Conservation (phyloP, 1,139 yeast species). For the Hyphopichia wangnamkhiaoensis region DNA sequence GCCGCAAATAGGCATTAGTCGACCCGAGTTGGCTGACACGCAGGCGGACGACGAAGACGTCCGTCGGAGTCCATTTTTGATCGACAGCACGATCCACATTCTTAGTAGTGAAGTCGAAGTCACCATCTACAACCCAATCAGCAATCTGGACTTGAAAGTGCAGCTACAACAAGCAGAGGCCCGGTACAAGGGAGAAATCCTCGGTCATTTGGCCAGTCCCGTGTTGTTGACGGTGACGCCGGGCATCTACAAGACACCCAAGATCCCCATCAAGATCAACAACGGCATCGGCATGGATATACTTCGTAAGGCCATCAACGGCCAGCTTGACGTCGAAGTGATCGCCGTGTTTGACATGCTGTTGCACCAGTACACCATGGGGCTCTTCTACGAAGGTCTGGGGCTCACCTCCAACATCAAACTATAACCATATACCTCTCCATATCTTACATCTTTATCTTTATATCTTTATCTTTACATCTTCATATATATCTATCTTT, state of each 20-base stretch:
- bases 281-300: constrained; percentile 51
- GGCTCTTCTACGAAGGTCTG: constrained; percentile 44
- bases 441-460: too few relatives aligned
- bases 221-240: constrained; percentile 45
- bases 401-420: constrained; percentile 43
- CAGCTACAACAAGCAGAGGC: constrained; percentile 48
- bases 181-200: constrained; percentile 39
- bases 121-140: constrained; percentile 52
- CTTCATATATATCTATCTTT: too few relatives aligned
- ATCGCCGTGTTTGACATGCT: constrained; percentile 39
- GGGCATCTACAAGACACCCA: constrained; percentile 49
- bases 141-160: constrained; percentile 41
- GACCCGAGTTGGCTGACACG: neutral
- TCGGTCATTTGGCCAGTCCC: constrained; percentile 45
- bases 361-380: constrained; percentile 39
- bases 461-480: too few relatives aligned
- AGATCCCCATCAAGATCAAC: constrained; percentile 48
- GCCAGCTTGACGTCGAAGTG: constrained; percentile 49
- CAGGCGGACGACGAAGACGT: constrained; percentile 4
- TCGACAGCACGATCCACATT: constrained; percentile 52
- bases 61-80: constrained; percentile 22
- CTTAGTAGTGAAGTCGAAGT: constrained; percentile 54
- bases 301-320: constrained; percentile 49
- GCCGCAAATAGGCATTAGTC: constrained; percentile 16
- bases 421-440: constrained; percentile 20